Evolutionary conservation across 345 rosid genomes (phyloP).

Genomic region (Syzygium aqueum): DNA sequence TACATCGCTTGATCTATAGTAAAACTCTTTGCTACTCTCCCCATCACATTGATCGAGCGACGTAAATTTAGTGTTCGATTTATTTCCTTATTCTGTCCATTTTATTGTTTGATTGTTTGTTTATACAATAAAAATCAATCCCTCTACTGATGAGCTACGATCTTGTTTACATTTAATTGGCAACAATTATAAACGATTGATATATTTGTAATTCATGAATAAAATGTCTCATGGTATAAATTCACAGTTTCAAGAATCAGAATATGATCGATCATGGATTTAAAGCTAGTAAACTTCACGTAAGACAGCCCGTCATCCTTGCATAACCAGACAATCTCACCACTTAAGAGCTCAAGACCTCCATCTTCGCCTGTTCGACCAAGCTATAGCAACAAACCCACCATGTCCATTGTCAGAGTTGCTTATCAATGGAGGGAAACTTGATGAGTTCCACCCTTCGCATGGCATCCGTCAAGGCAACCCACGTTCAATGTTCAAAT

Average conservation of each 20-base stretch:
- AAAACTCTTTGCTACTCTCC: too few species aligned
- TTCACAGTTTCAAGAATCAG: background rate
- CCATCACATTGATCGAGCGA: too few species aligned
- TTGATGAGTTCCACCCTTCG: background rate
- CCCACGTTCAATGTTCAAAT: background rate
- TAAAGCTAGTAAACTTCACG: background rate
- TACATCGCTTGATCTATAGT: too few species aligned
- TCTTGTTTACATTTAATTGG: background rate
- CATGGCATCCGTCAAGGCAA: background rate
- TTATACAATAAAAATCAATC: too few species aligned
- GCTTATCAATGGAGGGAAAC: background rate
- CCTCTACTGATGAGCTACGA: too few species aligned
- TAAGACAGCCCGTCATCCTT: background rate
- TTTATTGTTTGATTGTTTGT: too few species aligned
- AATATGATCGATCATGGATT: background rate
- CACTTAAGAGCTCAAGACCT: background rate
- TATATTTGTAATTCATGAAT: too few species aligned
- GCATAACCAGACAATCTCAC: background rate
- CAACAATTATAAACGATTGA: background rate
- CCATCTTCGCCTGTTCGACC: background rate
- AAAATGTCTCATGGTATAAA: too few species aligned
- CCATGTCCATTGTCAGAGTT: accelerated
- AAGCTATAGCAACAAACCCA: background rate
- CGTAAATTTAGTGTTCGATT: too few species aligned
- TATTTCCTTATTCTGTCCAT: too few species aligned